Percentiles rank a stretch among this genome's conserved stretches.
Conservation (phyloP, 2,329 filamentous ascomycete genomes). For the Fonsecaea nubica region DNA sequence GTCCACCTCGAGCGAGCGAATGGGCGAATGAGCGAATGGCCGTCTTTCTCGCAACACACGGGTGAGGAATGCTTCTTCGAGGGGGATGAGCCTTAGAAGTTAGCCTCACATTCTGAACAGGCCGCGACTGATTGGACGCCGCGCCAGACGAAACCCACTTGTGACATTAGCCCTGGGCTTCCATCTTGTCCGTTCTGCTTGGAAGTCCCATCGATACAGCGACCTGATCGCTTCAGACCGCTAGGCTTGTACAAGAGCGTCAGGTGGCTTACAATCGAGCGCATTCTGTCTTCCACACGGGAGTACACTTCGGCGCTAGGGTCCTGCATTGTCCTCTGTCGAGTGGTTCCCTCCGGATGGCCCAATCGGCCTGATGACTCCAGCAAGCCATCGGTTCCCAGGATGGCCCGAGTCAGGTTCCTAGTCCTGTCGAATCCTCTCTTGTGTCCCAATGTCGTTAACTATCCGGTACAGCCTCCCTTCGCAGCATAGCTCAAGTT, state of each 20-base stretch:
- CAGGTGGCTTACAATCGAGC: not conserved
- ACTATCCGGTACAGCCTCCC: slow-evolving; percentile 14
- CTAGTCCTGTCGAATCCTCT: slow-evolving; percentile 6
- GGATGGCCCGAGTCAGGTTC: not conserved
- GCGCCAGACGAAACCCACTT: not conserved
- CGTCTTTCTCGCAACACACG: not conserved
- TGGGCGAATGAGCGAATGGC: not conserved
- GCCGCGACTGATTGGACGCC: not conserved
- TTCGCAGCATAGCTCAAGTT: slow-evolving; percentile 14
- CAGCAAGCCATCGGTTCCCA: not conserved
- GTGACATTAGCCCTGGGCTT: not conserved
- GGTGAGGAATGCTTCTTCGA: not conserved
- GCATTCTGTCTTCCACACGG: not conserved
- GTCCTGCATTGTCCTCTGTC: slow-evolving; percentile 8
- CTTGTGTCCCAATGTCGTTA: slow-evolving; percentile 15
- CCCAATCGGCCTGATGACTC: not conserved
- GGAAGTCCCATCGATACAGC: not conserved
- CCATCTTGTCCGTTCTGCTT: not conserved
- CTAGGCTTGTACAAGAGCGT: slow-evolving; percentile 8
- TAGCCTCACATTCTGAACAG: not conserved
- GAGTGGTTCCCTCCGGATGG: not conserved
- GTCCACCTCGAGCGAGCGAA: not conserved
- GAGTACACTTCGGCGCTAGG: not conserved
- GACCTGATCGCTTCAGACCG: not conserved
- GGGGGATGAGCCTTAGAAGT: not conserved